Evolutionary conservation across 257 asterid genomes (phyloP), one percentile per base, ranked within the genome.

Genomic region (Solanum tarijense): DNA sequence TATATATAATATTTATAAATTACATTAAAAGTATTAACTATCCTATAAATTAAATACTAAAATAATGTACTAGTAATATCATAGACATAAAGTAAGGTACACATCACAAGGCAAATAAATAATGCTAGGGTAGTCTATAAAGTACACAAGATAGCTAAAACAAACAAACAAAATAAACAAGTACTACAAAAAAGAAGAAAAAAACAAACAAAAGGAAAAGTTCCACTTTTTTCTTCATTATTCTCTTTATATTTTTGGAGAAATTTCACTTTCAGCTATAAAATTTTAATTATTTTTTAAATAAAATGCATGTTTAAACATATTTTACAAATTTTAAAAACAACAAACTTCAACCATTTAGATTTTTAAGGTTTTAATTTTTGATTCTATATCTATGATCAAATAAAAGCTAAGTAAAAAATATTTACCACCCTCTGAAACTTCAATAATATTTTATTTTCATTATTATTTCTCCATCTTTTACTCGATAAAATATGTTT

Each of bases 31-130:
- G 23, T 71, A 31, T 31, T 71, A 16, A 71, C 39, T 32, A 65
- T n/a, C 73, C 36, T 68, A 27, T 69, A 29, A 29, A 31, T 31
- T 75, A 89, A 60, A 72, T 86, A 87, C 84, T 46, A 88, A 87
- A 46, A 12, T 52, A 52, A 0, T 52, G 62, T 87, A 89, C 89
- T 89, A 91, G 84, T 82, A 83, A 89, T 90, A 90, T 89, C 87
- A 75, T 87, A 88, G 88, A 83, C 65, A 86, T 73, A 91, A 92
- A 94, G 95, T 91, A 31, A 46, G 85, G 69, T 46, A 41, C 75
- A 85, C 29, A 52, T 78, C 62, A 41, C 65, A 58, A 76, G 62
- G 66, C n/a, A 25, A 43, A 86, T 66, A 88, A 78, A 68, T 79
- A 43, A 86, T 78, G 84, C 34, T 83, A 46, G 86, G 82, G 86